Conservation (phyloP, 768 basidiomycete species). For the Leccinum pellstonianum region DNA sequence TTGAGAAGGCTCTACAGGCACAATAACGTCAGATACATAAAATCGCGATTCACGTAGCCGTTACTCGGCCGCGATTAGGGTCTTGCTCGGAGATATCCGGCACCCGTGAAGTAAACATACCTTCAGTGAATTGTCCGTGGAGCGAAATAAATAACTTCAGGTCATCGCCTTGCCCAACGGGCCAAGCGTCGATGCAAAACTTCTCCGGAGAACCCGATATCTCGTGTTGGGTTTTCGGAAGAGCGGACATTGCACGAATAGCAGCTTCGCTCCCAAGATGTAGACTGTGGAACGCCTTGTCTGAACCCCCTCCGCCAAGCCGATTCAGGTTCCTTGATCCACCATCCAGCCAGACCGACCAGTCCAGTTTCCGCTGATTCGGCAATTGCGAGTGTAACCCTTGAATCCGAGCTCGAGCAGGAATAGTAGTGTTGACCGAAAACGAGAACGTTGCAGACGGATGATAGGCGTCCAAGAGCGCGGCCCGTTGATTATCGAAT, state of each 20-base stretch:
- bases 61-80: slow-evolving; percentile 4
- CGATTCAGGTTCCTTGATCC: slow-evolving; percentile 79
- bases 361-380: slow-evolving; percentile 80
- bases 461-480: slow-evolving; percentile 73
- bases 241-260: slow-evolving; percentile 52
- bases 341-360: slow-evolving; percentile 64
- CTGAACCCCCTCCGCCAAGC: slow-evolving; percentile 58
- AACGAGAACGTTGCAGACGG: slow-evolving; percentile 90
- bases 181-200: slow-evolving; percentile 88
- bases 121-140: slow-evolving; percentile 90
- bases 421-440: slow-evolving; percentile 81
- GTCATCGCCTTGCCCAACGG: slow-evolving; percentile 58
- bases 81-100: slow-evolving; percentile 15
- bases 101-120: slow-evolving; percentile 45
- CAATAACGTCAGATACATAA: slow-evolving; percentile 21
- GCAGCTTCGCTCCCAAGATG: slow-evolving; percentile 70
- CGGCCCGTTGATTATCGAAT: slow-evolving; percentile 74
- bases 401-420: slow-evolving; percentile 70
- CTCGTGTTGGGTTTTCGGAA: slow-evolving; percentile 85
- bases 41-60: slow-evolving; percentile 9
- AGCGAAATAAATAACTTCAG: slow-evolving; percentile 65
- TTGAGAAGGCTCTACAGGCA: slow-evolving; percentile 56
- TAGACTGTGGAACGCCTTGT: slow-evolving; percentile 63
- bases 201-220: slow-evolving; percentile 73
- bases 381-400: slow-evolving; percentile 70